These are phyloP conservation scores for Nissolia schottii DNA, from an alignment of 306 rosid species.

Conservation along the genomic window DNA sequence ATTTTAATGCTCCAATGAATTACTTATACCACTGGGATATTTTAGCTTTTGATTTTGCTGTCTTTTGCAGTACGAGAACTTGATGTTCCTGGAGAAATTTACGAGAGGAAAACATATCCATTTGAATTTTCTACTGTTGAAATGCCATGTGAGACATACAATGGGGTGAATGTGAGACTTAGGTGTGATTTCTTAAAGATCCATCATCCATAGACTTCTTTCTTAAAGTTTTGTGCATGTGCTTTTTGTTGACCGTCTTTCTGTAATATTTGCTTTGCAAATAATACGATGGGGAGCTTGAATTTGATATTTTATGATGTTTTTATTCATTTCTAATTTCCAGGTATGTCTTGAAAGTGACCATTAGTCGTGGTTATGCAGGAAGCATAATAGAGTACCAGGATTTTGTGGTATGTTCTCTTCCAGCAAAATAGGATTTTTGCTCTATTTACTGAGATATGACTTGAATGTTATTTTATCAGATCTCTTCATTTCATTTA, in stretches of 20 bases:
- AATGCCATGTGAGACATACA: slow-evolving; percentile 96
- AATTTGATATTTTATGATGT: slow-evolving; percentile 13
- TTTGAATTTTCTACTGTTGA: slow-evolving; percentile 96
- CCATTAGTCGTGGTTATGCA: slow-evolving; percentile 85
- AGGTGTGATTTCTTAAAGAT: slow-evolving; percentile 53
- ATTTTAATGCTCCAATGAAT: background rate
- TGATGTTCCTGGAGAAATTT: slow-evolving; percentile 93
- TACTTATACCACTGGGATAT: background rate
- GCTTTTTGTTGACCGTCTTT: slow-evolving; percentile 6
- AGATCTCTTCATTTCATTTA: background rate
- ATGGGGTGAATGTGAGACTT: slow-evolving; percentile 91
- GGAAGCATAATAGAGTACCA: slow-evolving; percentile 91
- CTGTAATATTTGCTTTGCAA: background rate
- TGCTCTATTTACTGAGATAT: background rate
- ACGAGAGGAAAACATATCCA: slow-evolving; percentile 83
- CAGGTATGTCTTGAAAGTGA: slow-evolving; percentile 93
- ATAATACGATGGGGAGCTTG: slow-evolving; percentile 2
- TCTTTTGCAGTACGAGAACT: slow-evolving; percentile 78
- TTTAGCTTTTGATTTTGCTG: background rate
- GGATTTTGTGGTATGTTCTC: slow-evolving; percentile 69
- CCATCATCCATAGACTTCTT: background rate
- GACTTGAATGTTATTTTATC: slow-evolving; percentile 6
- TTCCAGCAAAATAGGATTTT: slow-evolving; percentile 2
- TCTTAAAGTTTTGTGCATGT: background rate
- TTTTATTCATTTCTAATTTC: slow-evolving; percentile 21